A percentile compares a stretch with the other conserved stretches of the same genome.
Conservation (phyloP, 768 basidiomycete genomes). For the Dacryopinax primogenitus region DNA sequence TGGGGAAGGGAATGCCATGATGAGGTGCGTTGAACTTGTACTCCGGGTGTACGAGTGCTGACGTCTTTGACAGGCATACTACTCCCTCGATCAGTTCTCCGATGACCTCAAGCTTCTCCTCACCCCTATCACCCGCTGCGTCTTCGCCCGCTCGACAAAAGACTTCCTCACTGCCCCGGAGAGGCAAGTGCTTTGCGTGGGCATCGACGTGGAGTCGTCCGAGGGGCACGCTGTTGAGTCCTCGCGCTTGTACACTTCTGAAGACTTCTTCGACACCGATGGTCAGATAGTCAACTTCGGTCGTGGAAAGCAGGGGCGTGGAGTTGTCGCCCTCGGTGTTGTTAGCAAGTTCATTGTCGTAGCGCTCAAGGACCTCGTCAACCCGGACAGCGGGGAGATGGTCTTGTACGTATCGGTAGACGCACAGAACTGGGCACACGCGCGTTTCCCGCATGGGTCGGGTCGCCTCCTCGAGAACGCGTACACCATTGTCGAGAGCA, state of each 20-base stretch:
- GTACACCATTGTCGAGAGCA: conserved; percentile 91
- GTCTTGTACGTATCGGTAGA: conserved; percentile 77
- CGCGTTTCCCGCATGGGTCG: conserved; percentile 83
- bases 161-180: conserved; percentile 66
- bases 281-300: conserved; percentile 62
- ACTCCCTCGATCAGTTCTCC: conserved; percentile 73
- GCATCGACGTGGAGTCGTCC: conserved; percentile 49
- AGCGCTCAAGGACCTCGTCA: conserved; percentile 59
- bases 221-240: conserved; percentile 38
- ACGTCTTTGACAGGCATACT: conserved; percentile 51
- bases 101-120: conserved; percentile 48
- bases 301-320: conserved; percentile 69
- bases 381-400: conserved; percentile 54
- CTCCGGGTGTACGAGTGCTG: neutral
- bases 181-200: conserved; percentile 81
- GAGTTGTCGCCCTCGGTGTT: conserved; percentile 85
- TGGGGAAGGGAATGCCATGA: conserved; percentile 56
- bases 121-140: conserved; percentile 59
- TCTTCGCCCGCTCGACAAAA: conserved; percentile 77
- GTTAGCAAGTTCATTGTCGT: conserved; percentile 88
- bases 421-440: conserved; percentile 71
- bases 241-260: conserved; percentile 66
- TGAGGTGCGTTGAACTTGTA: conserved; percentile 38
- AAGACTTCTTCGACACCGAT: conserved; percentile 65
- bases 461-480: conserved; percentile 74